A percentile compares a stretch with the other conserved stretches of the same genome.
These are phyloP conservation scores for Byssoonygena ceratinophila DNA, from an alignment of 2,329 filamentous ascomycete genomes.

Conservation along the genomic window DNA sequence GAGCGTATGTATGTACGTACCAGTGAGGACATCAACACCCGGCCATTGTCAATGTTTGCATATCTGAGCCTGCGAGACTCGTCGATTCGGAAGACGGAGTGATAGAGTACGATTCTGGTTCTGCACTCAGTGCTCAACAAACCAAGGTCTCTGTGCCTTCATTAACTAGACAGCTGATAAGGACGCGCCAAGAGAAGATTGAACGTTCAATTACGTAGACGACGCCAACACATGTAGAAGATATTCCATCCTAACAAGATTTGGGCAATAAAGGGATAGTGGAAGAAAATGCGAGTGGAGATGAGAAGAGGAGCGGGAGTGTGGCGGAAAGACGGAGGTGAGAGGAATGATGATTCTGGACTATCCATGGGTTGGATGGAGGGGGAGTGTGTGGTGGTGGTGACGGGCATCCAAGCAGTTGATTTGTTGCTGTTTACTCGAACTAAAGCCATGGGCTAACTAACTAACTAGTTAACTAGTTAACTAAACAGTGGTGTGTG, in stretches of 20 bases:
- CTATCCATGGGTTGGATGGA: neutral
- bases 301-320: conserved; percentile 6
- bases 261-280: neutral
- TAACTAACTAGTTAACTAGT: no score
- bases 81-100: no score
- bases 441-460: no score
- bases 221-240: neutral
- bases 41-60: conserved; percentile 2
- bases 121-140: no score
- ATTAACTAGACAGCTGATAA: neutral
- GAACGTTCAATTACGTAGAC: conserved; percentile 5
- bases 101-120: no score
- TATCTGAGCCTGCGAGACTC: neutral
- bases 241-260: neutral
- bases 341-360: neutral
- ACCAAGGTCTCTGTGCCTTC: no score
- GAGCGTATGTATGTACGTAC: no score
- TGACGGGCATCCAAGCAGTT: neutral
- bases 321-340: neutral
- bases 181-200: neutral
- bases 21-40: neutral
- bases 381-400: neutral
- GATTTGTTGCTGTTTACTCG: no score
- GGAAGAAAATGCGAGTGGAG: conserved; percentile 11
- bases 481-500: neutral